Evolutionary conservation across 306 rosid genomes (phyloP).

Genomic region (Cyclanthera cordifolia): DNA sequence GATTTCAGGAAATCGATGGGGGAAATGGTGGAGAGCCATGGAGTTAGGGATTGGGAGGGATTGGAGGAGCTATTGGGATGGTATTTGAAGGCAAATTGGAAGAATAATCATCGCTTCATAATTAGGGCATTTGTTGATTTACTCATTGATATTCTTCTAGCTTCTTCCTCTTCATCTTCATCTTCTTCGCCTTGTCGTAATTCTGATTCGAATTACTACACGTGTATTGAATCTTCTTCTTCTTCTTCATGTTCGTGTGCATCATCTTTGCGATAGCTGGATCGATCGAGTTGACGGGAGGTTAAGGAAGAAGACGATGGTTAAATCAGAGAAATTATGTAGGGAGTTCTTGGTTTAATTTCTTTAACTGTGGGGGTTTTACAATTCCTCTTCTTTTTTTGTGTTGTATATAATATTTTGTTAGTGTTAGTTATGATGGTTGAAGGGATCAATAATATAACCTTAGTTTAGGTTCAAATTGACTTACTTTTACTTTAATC

Average conservation of each 20-base stretch:
- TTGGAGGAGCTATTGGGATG: constrained; percentile 59
- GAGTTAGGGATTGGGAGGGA: constrained; percentile 60
- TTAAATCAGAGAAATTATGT: neutral
- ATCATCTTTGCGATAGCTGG: neutral
- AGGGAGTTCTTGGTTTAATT: neutral
- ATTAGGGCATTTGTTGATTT: constrained; percentile 74
- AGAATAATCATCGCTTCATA: constrained; percentile 54
- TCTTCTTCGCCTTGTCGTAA: neutral
- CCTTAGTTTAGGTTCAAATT: neutral
- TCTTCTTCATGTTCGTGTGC: constrained; percentile 4
- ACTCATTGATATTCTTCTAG: constrained; percentile 18
- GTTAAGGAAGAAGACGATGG: neutral
- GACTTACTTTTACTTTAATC: no score
- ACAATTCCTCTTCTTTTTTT: neutral
- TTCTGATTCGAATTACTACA: constrained; percentile 5
- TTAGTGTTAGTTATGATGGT: neutral
- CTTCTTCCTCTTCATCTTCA: neutral
- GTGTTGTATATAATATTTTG: constrained; percentile 1
- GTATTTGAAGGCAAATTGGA: constrained; percentile 53
- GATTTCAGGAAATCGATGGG: constrained; percentile 74
- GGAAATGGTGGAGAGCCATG: constrained; percentile 73
- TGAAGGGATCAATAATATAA: neutral
- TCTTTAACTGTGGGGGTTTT: neutral
- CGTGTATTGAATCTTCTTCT: constrained; percentile 3
- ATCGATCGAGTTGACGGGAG: neutral